Evolutionary conservation across 805 yeast species (phyloP).

Genomic region (Metschnikowia similis): DNA sequence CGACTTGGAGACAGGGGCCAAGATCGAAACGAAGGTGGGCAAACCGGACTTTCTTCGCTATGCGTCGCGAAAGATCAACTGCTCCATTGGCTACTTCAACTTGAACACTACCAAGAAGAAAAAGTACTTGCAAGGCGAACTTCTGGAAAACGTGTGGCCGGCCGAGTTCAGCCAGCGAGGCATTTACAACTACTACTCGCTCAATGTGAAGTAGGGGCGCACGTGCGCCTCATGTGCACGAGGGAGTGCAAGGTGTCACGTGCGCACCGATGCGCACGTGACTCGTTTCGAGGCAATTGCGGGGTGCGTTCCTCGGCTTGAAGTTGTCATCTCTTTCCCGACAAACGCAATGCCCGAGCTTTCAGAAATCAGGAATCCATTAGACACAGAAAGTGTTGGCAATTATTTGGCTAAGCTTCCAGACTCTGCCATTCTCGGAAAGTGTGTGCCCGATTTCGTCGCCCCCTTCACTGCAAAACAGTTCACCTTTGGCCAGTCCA

Average conservation of each 20-base stretch:
- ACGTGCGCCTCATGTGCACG: not conserved
- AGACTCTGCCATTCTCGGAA: conserved; percentile 21
- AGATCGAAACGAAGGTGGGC: conserved; percentile 43
- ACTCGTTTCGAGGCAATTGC: not conserved
- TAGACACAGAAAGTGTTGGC: conserved; percentile 24
- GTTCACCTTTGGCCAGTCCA: conserved; percentile 60
- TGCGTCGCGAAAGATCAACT: conserved; percentile 51
- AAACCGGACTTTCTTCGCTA: conserved; percentile 50
- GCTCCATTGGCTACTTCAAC: conserved; percentile 50
- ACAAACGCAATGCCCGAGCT: conserved; percentile 17
- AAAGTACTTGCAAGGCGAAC: conserved; percentile 26
- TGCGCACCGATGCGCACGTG: too few species aligned
- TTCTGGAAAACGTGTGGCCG: conserved; percentile 45
- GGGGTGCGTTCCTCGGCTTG: not conserved
- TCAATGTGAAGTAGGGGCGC: conserved; percentile 32
- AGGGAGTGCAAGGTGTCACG: not conserved
- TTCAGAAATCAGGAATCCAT: conserved; percentile 32
- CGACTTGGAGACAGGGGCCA: conserved; percentile 62
- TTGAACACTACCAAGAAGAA: conserved; percentile 30
- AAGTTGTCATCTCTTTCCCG: not conserved
- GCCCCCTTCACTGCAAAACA: conserved; percentile 38
- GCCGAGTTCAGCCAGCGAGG: conserved; percentile 51
- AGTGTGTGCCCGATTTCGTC: conserved; percentile 11
- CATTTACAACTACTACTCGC: conserved; percentile 53
- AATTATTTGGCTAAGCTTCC: conserved; percentile 19